Evolutionary conservation across 306 rosid species (phyloP).

Genomic region (Quillaja saponaria): DNA sequence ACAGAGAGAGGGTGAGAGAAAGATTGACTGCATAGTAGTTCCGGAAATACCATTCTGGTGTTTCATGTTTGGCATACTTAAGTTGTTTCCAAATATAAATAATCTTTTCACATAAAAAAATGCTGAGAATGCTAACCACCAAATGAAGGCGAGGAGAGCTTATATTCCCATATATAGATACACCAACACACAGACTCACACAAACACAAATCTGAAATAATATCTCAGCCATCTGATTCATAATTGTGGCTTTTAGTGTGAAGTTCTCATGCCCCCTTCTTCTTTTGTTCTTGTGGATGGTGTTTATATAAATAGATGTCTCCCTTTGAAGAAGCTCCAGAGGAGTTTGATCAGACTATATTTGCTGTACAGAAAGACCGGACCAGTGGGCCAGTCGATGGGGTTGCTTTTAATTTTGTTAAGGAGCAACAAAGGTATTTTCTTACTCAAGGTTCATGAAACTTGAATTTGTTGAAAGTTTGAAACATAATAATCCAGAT

Average conservation of each 20-base stretch:
- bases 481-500: background rate
- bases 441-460: slow-evolving; percentile 10
- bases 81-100: too few species aligned
- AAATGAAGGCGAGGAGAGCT: too few species aligned
- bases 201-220: too few species aligned
- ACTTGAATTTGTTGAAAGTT: slow-evolving; percentile 13
- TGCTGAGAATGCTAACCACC: too few species aligned
- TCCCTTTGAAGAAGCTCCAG: slow-evolving; percentile 77
- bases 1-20: too few species aligned
- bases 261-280: slow-evolving; percentile 5
- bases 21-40: too few species aligned
- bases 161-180: too few species aligned
- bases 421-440: slow-evolving; percentile 83
- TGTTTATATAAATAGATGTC: slow-evolving; percentile 56
- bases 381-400: slow-evolving; percentile 66
- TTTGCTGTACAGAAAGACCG: slow-evolving; percentile 52
- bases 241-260: slow-evolving; percentile 4
- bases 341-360: slow-evolving; percentile 95
- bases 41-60: too few species aligned
- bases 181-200: background rate
- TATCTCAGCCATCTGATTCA: background rate
- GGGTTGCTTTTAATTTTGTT: slow-evolving; percentile 58
- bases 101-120: background rate
- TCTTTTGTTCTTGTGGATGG: slow-evolving; percentile 24
- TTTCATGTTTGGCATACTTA: too few species aligned